These are phyloP conservation scores for Salvia sclarea DNA, from an alignment of 305 asterid genomes.

Conservation along the genomic window DNA sequence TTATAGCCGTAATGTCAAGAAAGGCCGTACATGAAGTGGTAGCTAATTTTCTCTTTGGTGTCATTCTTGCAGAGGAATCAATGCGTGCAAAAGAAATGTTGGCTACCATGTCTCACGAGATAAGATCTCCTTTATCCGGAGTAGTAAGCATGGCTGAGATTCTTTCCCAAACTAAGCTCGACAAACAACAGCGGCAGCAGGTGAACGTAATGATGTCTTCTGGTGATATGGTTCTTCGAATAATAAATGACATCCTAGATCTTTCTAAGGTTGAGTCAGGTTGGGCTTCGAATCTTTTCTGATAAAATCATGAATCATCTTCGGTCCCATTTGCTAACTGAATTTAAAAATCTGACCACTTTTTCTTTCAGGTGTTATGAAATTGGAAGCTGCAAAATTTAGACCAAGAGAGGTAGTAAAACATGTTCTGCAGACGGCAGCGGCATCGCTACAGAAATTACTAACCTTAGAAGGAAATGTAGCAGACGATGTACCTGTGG, in stretches of 20 bases:
- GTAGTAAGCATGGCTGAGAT: constrained; percentile 94
- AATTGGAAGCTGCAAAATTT: constrained; percentile 84
- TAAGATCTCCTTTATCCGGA: constrained; percentile 90
- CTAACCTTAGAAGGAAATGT: constrained; percentile 77
- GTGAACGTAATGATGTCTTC: constrained; percentile 82
- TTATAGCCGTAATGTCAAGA: background rate
- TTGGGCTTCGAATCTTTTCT: constrained; percentile 25
- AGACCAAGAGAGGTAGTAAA: constrained; percentile 92
- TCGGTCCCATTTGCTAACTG: background rate
- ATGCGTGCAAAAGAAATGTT: constrained; percentile 97
- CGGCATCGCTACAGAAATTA: constrained; percentile 80
- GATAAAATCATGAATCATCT: background rate
- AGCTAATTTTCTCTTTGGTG: constrained; percentile 9
- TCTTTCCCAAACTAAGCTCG: constrained; percentile 74
- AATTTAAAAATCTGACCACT: background rate
- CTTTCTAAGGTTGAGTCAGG: constrained; percentile 98
- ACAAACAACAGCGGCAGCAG: constrained; percentile 75
- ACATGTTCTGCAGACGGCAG: constrained; percentile 93
- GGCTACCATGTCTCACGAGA: constrained; percentile 98
- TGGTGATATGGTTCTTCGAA: constrained; percentile 87
- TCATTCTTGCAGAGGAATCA: constrained; percentile 74
- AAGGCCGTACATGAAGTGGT: background rate
- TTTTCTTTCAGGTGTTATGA: constrained; percentile 72
- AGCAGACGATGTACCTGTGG: constrained; percentile 86
- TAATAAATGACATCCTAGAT: constrained; percentile 90